A percentile compares a stretch with the other conserved stretches of the same genome.
These are phyloP conservation scores for Cardamine chenopodiifolia DNA, from an alignment of 345 rosid species.

Conservation along the genomic window DNA sequence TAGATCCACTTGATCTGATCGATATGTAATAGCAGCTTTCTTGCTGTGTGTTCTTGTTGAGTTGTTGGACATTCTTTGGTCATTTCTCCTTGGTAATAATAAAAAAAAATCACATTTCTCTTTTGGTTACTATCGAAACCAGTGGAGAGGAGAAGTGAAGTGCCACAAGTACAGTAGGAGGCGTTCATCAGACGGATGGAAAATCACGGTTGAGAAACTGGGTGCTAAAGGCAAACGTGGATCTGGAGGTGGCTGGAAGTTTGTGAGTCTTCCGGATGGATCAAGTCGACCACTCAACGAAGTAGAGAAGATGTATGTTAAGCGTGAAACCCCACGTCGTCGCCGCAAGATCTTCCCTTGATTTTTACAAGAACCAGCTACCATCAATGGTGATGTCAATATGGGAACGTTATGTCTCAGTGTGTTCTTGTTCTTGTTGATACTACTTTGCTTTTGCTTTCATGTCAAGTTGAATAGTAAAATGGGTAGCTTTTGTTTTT, in stretches of 20 bases:
- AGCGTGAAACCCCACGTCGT: conserved; percentile 79
- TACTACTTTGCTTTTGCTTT: conserved; percentile 18
- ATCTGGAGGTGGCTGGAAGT: conserved; percentile 94
- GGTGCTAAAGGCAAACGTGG: conserved; percentile 85
- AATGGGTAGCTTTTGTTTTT: conserved; percentile 30
- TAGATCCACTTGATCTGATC: neutral
- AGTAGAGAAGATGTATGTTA: conserved; percentile 78
- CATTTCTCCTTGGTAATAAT: conserved; percentile 7
- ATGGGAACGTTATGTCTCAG: conserved; percentile 23
- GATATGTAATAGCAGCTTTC: neutral
- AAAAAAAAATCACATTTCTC: neutral
- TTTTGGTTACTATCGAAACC: conserved; percentile 29
- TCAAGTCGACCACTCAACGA: conserved; percentile 84
- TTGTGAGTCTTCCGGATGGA: conserved; percentile 87
- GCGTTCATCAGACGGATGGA: conserved; percentile 84
- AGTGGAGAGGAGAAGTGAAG: conserved; percentile 79
- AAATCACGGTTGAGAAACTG: conserved; percentile 77
- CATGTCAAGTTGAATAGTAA: conserved; percentile 31
- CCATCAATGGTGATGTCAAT: conserved; percentile 17
- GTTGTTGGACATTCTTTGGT: neutral
- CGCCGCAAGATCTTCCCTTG: conserved; percentile 82
- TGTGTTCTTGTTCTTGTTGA: conserved; percentile 22
- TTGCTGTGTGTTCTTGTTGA: conserved; percentile 3
- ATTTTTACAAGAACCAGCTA: conserved; percentile 25
- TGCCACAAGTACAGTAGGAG: conserved; percentile 88